phyloP scores from a whole-genome alignment of 2,329 filamentous ascomycete genomes.

The Seiridium cupressi region DNA sequence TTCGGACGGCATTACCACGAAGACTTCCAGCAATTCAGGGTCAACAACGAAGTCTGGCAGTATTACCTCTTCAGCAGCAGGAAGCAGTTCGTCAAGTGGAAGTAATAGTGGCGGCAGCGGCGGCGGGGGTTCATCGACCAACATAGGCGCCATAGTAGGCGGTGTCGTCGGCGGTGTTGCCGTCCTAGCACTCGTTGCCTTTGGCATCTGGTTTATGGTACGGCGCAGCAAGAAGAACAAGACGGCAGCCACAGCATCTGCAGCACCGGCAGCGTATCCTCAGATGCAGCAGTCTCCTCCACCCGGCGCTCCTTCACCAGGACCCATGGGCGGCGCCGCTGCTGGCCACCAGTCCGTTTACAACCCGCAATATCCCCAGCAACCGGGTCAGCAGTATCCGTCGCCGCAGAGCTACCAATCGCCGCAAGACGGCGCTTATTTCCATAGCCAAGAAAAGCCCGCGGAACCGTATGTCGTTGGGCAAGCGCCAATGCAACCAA shows the following conservation, averaged over 20 bases:
- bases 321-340: conserved; percentile 8
- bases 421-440: not conserved
- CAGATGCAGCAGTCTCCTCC: conserved; percentile 13
- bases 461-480: conserved; percentile 5
- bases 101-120: not conserved
- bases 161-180: conserved; percentile 45
- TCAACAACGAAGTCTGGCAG: not conserved
- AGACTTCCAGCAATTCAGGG: not conserved
- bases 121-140: conserved; percentile 10
- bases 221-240: conserved; percentile 33
- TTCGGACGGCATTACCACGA: not conserved
- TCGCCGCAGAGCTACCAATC: conserved; percentile 9
- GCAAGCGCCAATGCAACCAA: conserved; percentile 13
- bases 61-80: not conserved
- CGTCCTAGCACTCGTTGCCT: conserved; percentile 36
- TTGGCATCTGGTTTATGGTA: conserved; percentile 38
- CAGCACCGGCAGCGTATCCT: conserved; percentile 5
- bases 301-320: conserved; percentile 7
- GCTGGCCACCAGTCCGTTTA: conserved; percentile 17
- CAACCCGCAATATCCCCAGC: conserved; percentile 19
- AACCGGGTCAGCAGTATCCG: conserved; percentile 6
- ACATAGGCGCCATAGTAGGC: conserved; percentile 43
- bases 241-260: conserved; percentile 5
- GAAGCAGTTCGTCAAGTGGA: conserved; percentile 5
- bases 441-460: conserved; percentile 2